phyloP scores from a whole-genome alignment of 1,139 yeast genomes.

The Magnusiomyces paraingens region DNA sequence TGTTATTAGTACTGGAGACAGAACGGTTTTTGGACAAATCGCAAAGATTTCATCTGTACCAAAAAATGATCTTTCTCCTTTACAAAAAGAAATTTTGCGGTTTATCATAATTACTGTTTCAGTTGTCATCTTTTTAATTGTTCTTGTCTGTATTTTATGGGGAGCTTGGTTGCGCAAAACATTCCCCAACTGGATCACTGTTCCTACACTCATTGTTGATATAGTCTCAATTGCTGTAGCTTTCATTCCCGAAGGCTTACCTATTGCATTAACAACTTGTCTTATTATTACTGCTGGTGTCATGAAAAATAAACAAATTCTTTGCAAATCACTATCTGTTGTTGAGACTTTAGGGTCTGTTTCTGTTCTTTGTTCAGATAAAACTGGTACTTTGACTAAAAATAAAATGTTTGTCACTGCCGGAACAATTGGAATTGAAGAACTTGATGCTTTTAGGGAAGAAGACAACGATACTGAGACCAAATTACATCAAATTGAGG shows the following conservation, averaged over 20 bases:
- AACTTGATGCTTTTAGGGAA: constrained; percentile 16
- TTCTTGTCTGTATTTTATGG: constrained; percentile 41
- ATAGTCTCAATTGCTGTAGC: constrained; percentile 40
- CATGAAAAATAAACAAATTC: constrained; percentile 40
- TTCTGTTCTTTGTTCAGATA: constrained; percentile 43
- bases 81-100: constrained; percentile 41
- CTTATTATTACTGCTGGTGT: constrained; percentile 44
- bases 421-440: constrained; percentile 21
- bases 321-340: constrained; percentile 56
- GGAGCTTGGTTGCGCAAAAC: constrained; percentile 37
- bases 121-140: constrained; percentile 37
- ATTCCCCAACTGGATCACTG: constrained; percentile 40
- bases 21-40: constrained; percentile 44
- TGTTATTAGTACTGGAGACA: constrained; percentile 40
- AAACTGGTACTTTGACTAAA: constrained; percentile 46
- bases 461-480: background rate
- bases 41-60: constrained; percentile 39
- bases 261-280: constrained; percentile 46
- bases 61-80: constrained; percentile 38
- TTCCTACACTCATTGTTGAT: constrained; percentile 35
- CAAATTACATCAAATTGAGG: background rate
- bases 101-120: constrained; percentile 37
- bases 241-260: constrained; percentile 47
- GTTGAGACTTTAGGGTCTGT: constrained; percentile 53
- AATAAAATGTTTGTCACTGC: constrained; percentile 47